Conservation (phyloP, 371 early-diverging fungal species). For the Cokeromyces recurvatus region DNA sequence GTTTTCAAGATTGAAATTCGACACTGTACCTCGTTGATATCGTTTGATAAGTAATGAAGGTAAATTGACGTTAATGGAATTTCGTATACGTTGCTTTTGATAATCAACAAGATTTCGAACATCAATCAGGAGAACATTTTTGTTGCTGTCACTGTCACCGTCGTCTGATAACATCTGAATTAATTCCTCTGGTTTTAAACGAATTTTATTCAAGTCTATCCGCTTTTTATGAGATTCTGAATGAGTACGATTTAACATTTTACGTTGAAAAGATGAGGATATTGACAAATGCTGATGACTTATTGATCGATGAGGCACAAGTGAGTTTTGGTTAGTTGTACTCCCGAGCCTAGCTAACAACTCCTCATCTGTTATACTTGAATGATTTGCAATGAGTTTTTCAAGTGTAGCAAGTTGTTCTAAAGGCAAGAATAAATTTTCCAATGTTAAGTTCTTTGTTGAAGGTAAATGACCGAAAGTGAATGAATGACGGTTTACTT, state of each 20-base stretch:
- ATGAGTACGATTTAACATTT: slow-evolving; percentile 11
- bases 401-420: slow-evolving; percentile 11
- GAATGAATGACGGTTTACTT: slow-evolving; percentile 15
- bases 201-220: slow-evolving; percentile 2
- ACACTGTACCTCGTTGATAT: slow-evolving; percentile 54
- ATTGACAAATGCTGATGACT: slow-evolving; percentile 26
- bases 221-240: slow-evolving; percentile 12
- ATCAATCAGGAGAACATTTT: slow-evolving; percentile 37
- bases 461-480: slow-evolving; percentile 24
- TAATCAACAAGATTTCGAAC: slow-evolving; percentile 43
- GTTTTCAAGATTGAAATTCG: slow-evolving; percentile 56
- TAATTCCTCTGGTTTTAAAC: slow-evolving; percentile 22
- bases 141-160: slow-evolving; percentile 3
- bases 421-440: slow-evolving; percentile 6
- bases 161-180: slow-evolving; percentile 4
- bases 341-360: slow-evolving; percentile 10
- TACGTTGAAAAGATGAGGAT: slow-evolving; percentile 4
- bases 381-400: background rate
- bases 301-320: slow-evolving; percentile 27
- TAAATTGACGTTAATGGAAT: slow-evolving; percentile 58
- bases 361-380: slow-evolving; percentile 1
- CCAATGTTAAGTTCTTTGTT: background rate
- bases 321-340: slow-evolving; percentile 1
- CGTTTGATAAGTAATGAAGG: slow-evolving; percentile 58
- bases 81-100: slow-evolving; percentile 30